Evolutionary conservation across 1,139 yeast species (phyloP).

Genomic region (Saccharomycopsis hybrid): DNA sequence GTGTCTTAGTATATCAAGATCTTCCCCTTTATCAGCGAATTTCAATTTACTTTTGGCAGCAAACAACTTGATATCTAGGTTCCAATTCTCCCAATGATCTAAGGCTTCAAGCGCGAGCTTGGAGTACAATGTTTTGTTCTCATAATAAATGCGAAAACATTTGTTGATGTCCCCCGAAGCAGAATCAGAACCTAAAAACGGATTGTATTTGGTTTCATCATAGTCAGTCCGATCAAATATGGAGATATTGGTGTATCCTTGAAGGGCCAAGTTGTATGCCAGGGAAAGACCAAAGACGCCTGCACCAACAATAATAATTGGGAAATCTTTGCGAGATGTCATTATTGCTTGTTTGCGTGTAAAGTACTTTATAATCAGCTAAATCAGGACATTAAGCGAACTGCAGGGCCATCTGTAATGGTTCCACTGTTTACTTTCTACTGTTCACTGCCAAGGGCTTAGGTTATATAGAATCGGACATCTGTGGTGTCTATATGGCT

Average conservation of each 20-base stretch:
- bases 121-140: constrained; percentile 33
- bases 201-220: constrained; percentile 26
- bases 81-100: constrained; percentile 32
- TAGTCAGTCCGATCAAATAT: constrained; percentile 33
- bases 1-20: constrained; percentile 25
- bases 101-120: constrained; percentile 34
- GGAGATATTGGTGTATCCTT: constrained; percentile 29
- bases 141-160: constrained; percentile 36
- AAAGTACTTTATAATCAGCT: no score
- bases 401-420: no score
- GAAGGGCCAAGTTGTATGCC: constrained; percentile 32
- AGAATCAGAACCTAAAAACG: constrained; percentile 33
- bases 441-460: no score
- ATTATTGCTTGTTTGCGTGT: no score
- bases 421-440: no score
- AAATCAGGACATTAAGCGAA: no score
- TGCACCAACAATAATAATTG: constrained; percentile 37
- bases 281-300: constrained; percentile 45
- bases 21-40: constrained; percentile 21
- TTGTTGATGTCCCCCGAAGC: constrained; percentile 39
- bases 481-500: no score
- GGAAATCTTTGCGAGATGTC: constrained; percentile 28
- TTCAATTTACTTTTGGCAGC: constrained; percentile 26
- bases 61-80: constrained; percentile 24
- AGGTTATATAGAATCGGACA: no score